These are phyloP conservation scores for Leishmania aethiopica DNA, from an alignment of 208 protist species.

Conservation along the genomic window DNA sequence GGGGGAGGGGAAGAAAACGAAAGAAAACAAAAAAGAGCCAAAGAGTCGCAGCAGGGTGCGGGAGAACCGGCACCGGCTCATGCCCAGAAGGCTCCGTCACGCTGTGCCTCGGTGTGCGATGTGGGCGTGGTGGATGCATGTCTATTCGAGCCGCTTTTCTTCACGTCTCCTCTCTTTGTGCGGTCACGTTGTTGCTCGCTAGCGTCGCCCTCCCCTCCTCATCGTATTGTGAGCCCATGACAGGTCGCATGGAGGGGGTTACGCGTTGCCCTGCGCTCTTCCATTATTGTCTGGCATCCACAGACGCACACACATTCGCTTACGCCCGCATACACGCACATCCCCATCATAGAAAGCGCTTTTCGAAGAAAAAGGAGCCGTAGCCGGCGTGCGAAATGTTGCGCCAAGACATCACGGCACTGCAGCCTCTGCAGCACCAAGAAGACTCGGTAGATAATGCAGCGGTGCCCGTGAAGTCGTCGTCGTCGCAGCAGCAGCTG, in stretches of 20 bases:
- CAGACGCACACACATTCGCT: constrained; percentile 3
- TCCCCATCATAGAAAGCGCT: not conserved
- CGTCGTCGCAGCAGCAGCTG: not conserved
- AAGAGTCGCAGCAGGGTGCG: not conserved
- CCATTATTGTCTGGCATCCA: not conserved
- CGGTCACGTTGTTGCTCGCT: not conserved
- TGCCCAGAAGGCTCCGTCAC: not conserved
- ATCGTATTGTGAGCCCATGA: not conserved
- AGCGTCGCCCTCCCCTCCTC: not conserved
- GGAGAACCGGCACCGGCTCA: not conserved
- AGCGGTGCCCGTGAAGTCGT: not conserved
- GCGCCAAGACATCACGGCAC: not conserved
- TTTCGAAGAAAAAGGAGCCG: not conserved
- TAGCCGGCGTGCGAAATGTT: not conserved
- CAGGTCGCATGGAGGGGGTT: not conserved
- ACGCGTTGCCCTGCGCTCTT: not conserved
- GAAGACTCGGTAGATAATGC: not conserved
- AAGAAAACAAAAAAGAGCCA: not conserved
- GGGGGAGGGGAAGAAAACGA: not conserved
- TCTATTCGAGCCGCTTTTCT: not conserved
- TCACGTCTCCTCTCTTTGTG: not conserved
- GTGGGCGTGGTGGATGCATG: not conserved
- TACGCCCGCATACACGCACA: not conserved
- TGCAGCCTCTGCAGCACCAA: not conserved
- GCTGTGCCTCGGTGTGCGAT: not conserved